Base-by-base conservation (phyloP, 768 basidiomycete genomes). In the Ephemerocybe angulata region DNA sequence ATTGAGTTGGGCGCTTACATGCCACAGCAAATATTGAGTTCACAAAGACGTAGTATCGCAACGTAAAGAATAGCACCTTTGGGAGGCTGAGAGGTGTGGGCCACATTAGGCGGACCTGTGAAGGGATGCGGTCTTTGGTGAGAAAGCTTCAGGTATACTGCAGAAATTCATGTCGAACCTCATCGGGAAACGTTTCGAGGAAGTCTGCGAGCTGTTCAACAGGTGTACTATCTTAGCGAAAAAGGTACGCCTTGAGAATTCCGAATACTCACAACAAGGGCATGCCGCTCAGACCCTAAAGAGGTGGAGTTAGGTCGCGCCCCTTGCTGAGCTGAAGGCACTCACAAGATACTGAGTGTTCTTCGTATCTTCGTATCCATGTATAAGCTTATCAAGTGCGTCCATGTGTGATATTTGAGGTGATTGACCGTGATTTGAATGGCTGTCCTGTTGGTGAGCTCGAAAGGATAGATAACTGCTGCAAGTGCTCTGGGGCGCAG, bases 81-180 rank as follows among this genome's bases (percentile, higher is more conserved):
- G 48, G 48, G 17, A 35, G n/a, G 48, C 48, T 50, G n/a, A 50
- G 29, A 4, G 48, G 48, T 17, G 48, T 50, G 15, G 48, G 48
- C 48, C 48, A 50, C 48, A 50, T 50, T 12, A 50, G 35, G 17
- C 48, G 29, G 21, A 50, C 48, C 48, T 50, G 29, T n/a, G n/a
- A n/a, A n/a, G n/a, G n/a, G n/a, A n/a, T 7, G 2, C 35, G 35
- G 35, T 15, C 12, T 19, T n/a, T 6, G 29, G 21, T 31, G 2
- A 33, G 3, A 11, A 21, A 22, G 17, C 15, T 17, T 25, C n/a
- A 17, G 21, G 24, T 21, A 19, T 19, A 27, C 10, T 17, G 13
- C 30, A 10, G 8, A 15, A 4, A n/a, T 7, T 4, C 15, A 41
- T 17, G 1, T 3, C 30, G 30, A 6, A 50, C 48, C 21, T 50